A percentile compares a stretch with the other conserved stretches of the same genome.
phyloP scores from a whole-genome alignment of 371 early-diverging fungal species.

The Nematocida ausubeli region DNA sequence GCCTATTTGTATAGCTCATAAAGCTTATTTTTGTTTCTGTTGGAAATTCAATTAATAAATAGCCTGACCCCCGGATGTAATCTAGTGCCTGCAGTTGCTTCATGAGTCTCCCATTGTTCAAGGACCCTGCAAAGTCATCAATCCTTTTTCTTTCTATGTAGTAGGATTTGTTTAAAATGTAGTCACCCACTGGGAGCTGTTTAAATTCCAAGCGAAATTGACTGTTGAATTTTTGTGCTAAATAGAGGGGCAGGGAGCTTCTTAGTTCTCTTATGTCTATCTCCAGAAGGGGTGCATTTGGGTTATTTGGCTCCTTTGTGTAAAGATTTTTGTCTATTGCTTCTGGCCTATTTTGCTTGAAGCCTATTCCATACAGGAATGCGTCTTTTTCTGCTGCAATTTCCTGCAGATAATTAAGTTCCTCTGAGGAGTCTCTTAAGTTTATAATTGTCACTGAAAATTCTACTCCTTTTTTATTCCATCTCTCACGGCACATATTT shows the following conservation, averaged over 20 bases:
- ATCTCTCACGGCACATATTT: not conserved
- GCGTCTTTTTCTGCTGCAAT: constrained; percentile 7
- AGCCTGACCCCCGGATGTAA: not conserved
- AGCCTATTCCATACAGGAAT: constrained; percentile 19
- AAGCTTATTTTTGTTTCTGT: constrained; percentile 15
- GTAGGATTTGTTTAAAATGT: constrained; percentile 20
- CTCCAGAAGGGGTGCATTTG: constrained; percentile 29
- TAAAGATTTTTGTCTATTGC: not conserved
- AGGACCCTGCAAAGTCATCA: constrained; percentile 23
- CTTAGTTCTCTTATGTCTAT: constrained; percentile 33
- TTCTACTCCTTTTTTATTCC: constrained; percentile 8
- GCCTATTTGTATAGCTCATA: constrained; percentile 3
- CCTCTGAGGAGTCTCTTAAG: constrained; percentile 15
- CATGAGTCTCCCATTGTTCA: constrained; percentile 26
- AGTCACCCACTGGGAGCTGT: constrained; percentile 20
- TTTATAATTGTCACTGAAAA: not conserved
- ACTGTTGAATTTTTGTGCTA: not conserved
- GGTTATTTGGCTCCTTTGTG: not conserved
- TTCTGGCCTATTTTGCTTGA: constrained; percentile 42
- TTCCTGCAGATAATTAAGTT: not conserved
- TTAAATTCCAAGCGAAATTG: constrained; percentile 15
- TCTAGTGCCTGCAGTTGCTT: constrained; percentile 39
- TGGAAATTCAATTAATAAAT: constrained; percentile 47
- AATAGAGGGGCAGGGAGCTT: constrained; percentile 21
- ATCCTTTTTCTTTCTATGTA: constrained; percentile 52